Evolutionary conservation across 2,329 filamentous ascomycete species (phyloP).

Genomic region (Claviceps sp.): DNA sequence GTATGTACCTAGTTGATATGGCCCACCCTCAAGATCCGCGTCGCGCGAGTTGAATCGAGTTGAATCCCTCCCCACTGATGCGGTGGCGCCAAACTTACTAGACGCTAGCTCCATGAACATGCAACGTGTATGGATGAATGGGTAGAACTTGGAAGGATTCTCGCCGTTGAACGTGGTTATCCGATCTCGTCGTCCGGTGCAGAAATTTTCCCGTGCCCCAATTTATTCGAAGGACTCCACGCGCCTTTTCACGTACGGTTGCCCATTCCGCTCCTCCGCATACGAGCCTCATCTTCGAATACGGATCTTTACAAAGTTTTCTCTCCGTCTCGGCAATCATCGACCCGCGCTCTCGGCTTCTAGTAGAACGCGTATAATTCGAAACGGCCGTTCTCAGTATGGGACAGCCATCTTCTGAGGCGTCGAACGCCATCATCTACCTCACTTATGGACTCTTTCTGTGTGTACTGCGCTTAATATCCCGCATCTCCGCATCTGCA

Average conservation of each 20-base stretch:
- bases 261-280: too few relatives aligned
- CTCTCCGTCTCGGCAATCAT: background rate
- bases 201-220: too few relatives aligned
- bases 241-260: too few relatives aligned
- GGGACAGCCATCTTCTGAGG: slow-evolving; percentile 61
- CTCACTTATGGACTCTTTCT: slow-evolving; percentile 65
- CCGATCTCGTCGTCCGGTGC: too few relatives aligned
- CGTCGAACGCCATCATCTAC: slow-evolving; percentile 76
- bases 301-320: background rate
- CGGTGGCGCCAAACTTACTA: background rate
- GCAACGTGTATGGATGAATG: background rate
- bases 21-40: too few relatives aligned
- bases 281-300: too few relatives aligned
- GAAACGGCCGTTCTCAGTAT: slow-evolving; percentile 29
- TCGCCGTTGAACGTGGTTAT: background rate
- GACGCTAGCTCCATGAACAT: background rate
- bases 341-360: background rate
- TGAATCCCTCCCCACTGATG: background rate
- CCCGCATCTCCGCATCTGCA: too few relatives aligned
- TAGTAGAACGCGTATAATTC: background rate
- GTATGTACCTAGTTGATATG: too few relatives aligned
- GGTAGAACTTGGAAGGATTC: background rate
- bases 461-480: slow-evolving; percentile 30
- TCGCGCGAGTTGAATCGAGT: background rate
- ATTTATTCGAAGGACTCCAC: too few relatives aligned